Evolutionary conservation across 2,329 filamentous ascomycete species (phyloP), one percentile per base, ranked within the genome.

Genomic region (Scytalidium lignicola): DNA sequence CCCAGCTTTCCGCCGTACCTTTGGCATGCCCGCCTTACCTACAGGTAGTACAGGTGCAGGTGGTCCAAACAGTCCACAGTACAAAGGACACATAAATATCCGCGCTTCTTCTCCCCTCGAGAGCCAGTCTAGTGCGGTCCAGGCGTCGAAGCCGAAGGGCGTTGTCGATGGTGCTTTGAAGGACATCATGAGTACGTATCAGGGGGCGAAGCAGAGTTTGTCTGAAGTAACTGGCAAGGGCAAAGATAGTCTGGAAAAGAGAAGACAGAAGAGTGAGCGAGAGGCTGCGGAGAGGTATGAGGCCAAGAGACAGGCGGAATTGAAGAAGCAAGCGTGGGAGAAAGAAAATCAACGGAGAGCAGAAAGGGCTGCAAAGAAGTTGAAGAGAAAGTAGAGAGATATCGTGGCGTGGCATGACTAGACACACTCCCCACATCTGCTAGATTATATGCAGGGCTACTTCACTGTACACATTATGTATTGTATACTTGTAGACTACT

Each of bases 11-110:
- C 68, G 74, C 32, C 48, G 53, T 1, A 58, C 53, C 50, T 58
- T 69, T 13, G 68, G 69, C 18, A 67, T 78, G 49, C 46, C 55
- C n/a, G 56, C 58, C 3, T 23, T 56, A 2, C 51, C 55, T 45
- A 52, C 46, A n/a, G 9, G n/a, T n/a, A n/a, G n/a, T n/a, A n/a
- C 44, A 51, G 2, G 13, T 26, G 4, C 44, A 50, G 40, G 32
- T n/a, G 15, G 41, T 19, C 39, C 50, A 3, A 43, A 47, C 6
- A 51, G n/a, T 23, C 23, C 44, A 7, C 15, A 51, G 17, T 56
- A 53, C 41, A 47, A 49, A 51, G 53, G 53, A 26, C 48, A 46
- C 9, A 48, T 58, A 17, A 49, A 49, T 19, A 23, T 55, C 12
- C 48, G 37, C 2, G 46, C 55, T 5, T 10, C 32, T 28, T 12